phyloP scores from a whole-genome alignment of 1,139 yeast species.

The Kurtzmaniella natalensis region DNA sequence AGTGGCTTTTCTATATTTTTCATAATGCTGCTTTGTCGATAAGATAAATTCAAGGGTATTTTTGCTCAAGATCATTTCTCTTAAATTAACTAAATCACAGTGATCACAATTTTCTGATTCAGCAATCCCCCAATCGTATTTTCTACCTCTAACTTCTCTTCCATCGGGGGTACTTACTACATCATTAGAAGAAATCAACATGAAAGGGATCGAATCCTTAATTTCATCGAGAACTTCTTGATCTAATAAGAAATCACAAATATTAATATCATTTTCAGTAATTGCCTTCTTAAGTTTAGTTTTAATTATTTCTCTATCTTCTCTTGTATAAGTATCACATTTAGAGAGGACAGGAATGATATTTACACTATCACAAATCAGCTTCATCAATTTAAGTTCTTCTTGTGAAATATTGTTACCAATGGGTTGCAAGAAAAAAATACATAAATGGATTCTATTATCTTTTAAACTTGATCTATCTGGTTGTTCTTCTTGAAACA shows the following conservation, averaged over 20 bases:
- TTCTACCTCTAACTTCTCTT: conserved; percentile 52
- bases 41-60: conserved; percentile 57
- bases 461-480: conserved; percentile 46
- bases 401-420: conserved; percentile 49
- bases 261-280: conserved; percentile 43
- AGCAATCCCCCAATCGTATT: conserved; percentile 70
- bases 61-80: conserved; percentile 46
- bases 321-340: conserved; percentile 59
- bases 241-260: conserved; percentile 54
- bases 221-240: conserved; percentile 27
- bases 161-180: conserved; percentile 27
- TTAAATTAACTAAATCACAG: conserved; percentile 60
- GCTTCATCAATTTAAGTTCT: conserved; percentile 68
- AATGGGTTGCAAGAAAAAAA: conserved; percentile 65
- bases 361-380: conserved; percentile 60
- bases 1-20: conserved; percentile 44
- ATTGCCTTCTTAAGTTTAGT: conserved; percentile 39
- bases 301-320: conserved; percentile 42
- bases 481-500: conserved; percentile 74
- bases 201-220: conserved; percentile 48
- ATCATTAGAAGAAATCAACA: conserved; percentile 52
- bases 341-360: conserved; percentile 75
- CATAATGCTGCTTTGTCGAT: conserved; percentile 56
- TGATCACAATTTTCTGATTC: conserved; percentile 63
- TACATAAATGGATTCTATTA: conserved; percentile 68